Evolutionary conservation across 1,284 basidiomycete genomes (phyloP).

Genomic region (Ustilago nuda): DNA sequence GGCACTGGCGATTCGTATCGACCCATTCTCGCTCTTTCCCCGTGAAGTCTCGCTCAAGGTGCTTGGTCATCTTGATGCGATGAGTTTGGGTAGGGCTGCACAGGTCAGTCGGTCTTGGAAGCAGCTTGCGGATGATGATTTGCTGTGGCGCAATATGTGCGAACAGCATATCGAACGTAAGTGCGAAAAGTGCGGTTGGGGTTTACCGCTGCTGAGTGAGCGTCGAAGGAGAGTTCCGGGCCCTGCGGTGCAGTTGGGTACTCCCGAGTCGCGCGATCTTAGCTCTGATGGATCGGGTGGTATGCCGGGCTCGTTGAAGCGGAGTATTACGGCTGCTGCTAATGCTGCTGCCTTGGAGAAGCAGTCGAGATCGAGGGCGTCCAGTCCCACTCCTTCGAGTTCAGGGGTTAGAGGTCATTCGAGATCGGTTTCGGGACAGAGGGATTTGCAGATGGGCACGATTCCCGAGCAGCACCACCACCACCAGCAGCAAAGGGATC

Average conservation of each 20-base stretch:
- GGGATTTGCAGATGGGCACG: conserved; percentile 20
- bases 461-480: conserved; percentile 12
- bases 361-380: conserved; percentile 54
- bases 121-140: conserved; percentile 90
- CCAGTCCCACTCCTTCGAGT: conserved; percentile 39
- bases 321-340: conserved; percentile 65
- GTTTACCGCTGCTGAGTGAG: conserved; percentile 85
- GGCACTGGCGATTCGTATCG: conserved; percentile 84
- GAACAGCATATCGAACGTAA: conserved; percentile 99
- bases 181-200: conserved; percentile 98
- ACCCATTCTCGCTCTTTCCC: conserved; percentile 91
- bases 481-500: conserved; percentile 10
- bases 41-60: conserved; percentile 90
- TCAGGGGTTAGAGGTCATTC: conserved; percentile 21
- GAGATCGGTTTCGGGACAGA: conserved; percentile 39
- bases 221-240: conserved; percentile 73
- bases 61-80: conserved; percentile 92
- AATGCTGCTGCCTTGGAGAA: conserved; percentile 67
- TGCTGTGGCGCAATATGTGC: conserved; percentile 96
- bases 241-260: conserved; percentile 49
- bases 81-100: conserved; percentile 91
- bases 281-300: conserved; percentile 56
- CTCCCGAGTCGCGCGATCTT: conserved; percentile 54
- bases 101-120: conserved; percentile 92
- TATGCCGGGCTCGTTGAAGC: conserved; percentile 58